phyloP scores from a whole-genome alignment of 164 flowering plant species.

The Berberis vulgaris region DNA sequence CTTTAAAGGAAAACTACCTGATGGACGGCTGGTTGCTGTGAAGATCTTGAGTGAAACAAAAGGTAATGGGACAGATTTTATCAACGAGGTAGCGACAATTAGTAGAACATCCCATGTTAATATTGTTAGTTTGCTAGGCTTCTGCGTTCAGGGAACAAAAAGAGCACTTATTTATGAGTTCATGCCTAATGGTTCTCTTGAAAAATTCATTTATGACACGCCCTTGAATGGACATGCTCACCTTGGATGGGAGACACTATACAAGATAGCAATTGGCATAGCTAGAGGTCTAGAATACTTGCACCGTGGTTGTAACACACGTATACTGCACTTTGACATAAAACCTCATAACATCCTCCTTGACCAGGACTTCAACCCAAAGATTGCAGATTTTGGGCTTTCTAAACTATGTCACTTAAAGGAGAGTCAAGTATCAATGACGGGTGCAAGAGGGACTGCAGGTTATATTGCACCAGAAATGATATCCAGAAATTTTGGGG shows the following conservation, averaged over 20 bases:
- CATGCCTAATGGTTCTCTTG: slow-evolving; percentile 24
- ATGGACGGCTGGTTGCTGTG: slow-evolving; percentile 32
- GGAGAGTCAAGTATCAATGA: slow-evolving; percentile 26
- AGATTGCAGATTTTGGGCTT: slow-evolving; percentile 39
- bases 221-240: background rate
- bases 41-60: slow-evolving; percentile 24
- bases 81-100: slow-evolving; percentile 24
- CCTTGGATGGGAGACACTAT: slow-evolving; percentile 22
- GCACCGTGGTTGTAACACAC: slow-evolving; percentile 37
- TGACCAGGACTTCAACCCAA: slow-evolving; percentile 29
- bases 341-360: slow-evolving; percentile 39
- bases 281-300: slow-evolving; percentile 38
- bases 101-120: slow-evolving; percentile 21
- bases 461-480: slow-evolving; percentile 48
- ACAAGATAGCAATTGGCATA: slow-evolving; percentile 28
- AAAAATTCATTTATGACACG: slow-evolving; percentile 25
- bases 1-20: slow-evolving; percentile 30
- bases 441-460: slow-evolving; percentile 30
- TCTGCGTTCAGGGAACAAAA: slow-evolving; percentile 13
- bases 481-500: slow-evolving; percentile 25
- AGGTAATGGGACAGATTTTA: slow-evolving; percentile 25
- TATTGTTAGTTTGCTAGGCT: slow-evolving; percentile 16
- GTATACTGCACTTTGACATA: slow-evolving; percentile 38
- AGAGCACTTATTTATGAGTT: slow-evolving; percentile 25
- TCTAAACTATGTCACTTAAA: slow-evolving; percentile 24